Base-by-base conservation (phyloP, 306 rosid genomes). In the Rubus idaeus region DNA sequence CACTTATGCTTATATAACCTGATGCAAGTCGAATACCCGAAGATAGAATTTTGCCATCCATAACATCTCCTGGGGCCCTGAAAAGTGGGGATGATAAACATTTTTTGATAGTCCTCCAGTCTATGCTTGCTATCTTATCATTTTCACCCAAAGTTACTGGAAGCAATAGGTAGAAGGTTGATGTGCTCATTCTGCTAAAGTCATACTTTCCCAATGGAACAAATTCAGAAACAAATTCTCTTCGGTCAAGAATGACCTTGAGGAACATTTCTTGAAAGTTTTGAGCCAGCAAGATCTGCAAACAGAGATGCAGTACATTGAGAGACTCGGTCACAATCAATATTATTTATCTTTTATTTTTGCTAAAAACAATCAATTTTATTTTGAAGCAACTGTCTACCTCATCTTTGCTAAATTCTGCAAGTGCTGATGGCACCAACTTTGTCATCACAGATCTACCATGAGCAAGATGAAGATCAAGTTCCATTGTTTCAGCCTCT, bases 261-360 rank as follows among this genome's bases (percentile, higher is more conserved):
- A 92, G 97, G 80, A 84, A 92, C 97, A 92, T 92, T 85, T 92
- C 96, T 84, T 95, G 98, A 85, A 95, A 92, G n/a, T 79, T 78
- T 77, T 90, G 86, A 30, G 98, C 97, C 85, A 85, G 83, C 82
- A 64, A 75, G 71, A 92, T 90, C 98, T 95, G 92, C 77, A 83
- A 70, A 84, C 5, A 75, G n/a, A 35, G 52, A 50, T 49, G 11
- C 50, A 37, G 40, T 20, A 50, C 3, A 2, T 16, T 45, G 70
- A 74, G 70, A 60, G 39, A 78, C 23, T 18, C 62, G 60, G 61
- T 71, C 66, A 16, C 55, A 35, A 60, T 53, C 53, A 71, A 46
- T 26, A 47, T 26, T 30, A 50, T 50, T 50, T 50, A 45, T 45
- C 49, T 45, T 45, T 45, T 7, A 45, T 1, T 30, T 26, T 30